These are phyloP conservation scores for Omphalotus guepiniiformis DNA, from an alignment of 768 basidiomycete genomes.

Conservation along the genomic window DNA sequence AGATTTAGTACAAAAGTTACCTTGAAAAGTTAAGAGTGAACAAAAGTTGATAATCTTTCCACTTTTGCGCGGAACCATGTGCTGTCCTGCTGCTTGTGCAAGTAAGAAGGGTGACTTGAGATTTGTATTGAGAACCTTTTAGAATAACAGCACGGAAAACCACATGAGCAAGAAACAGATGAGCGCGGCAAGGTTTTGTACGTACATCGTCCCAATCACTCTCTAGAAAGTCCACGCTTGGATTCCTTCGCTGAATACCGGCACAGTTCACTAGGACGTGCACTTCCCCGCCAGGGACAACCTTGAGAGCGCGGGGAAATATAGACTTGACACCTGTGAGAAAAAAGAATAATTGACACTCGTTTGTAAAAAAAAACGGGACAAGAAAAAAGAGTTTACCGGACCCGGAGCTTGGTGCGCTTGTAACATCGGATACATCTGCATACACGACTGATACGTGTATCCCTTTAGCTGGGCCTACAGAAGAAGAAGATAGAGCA, in stretches of 20 bases:
- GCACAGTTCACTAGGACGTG: slow-evolving; percentile 72
- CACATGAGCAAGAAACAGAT: slow-evolving; percentile 4
- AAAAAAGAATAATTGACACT: slow-evolving; percentile 26
- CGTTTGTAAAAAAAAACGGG: slow-evolving; percentile 3
- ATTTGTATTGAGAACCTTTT: slow-evolving; percentile 80
- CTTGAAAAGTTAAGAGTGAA: slow-evolving; percentile 58
- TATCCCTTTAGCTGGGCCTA: slow-evolving; percentile 7
- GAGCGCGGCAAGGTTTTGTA: slow-evolving; percentile 12
- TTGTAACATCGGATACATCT: slow-evolving; percentile 6
- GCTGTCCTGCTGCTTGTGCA: slow-evolving; percentile 79
- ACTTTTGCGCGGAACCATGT: slow-evolving; percentile 71
- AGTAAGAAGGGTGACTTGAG: slow-evolving; percentile 85
- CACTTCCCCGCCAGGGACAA: slow-evolving; percentile 30
- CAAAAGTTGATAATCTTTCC: slow-evolving; percentile 77
- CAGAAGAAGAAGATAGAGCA: slow-evolving; percentile 1
- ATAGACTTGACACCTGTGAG: slow-evolving; percentile 35
- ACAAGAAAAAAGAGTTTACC: slow-evolving; percentile 43
- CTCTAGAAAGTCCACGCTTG: slow-evolving; percentile 61
- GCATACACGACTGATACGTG: slow-evolving; percentile 7
- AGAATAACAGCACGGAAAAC: slow-evolving; percentile 11
- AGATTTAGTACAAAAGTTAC: slow-evolving; percentile 33
- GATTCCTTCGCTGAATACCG: slow-evolving; percentile 54
- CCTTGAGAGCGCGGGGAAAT: slow-evolving; percentile 37
- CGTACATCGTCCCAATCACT: slow-evolving; percentile 65
- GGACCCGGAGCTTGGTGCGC: slow-evolving; percentile 46